Conservation (phyloP, 164 flowering plant species). For the Macadamia tetraphylla region DNA sequence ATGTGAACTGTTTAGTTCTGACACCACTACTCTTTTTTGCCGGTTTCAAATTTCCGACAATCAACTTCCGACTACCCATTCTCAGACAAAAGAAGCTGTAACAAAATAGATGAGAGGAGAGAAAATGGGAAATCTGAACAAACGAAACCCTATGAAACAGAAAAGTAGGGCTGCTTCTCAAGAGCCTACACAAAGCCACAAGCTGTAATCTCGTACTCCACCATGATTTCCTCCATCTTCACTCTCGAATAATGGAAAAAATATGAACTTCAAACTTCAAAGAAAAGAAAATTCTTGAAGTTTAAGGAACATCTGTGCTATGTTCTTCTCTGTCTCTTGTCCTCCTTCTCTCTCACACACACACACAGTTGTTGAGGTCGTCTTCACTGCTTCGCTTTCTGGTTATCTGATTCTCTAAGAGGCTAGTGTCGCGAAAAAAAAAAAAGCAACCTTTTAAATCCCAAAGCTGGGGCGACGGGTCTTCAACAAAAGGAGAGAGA, state of each 20-base stretch:
- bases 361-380: slow-evolving; percentile 1
- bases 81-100: slow-evolving; percentile 26
- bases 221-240: slow-evolving; percentile 41
- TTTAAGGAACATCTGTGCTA: not conserved
- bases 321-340: slow-evolving; percentile 3
- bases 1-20: slow-evolving; percentile 47
- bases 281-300: not conserved
- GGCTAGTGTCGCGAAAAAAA: slow-evolving; percentile 9
- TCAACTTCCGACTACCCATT: slow-evolving; percentile 33
- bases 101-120: slow-evolving; percentile 6
- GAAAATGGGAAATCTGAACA: not conserved
- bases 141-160: not conserved
- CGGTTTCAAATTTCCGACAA: slow-evolving; percentile 47
- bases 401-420: slow-evolving; percentile 7
- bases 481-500: not conserved
- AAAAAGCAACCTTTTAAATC: slow-evolving; percentile 17
- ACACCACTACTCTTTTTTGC: slow-evolving; percentile 64
- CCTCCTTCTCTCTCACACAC: not conserved
- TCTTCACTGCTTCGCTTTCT: slow-evolving; percentile 11
- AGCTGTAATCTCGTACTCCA: slow-evolving; percentile 41
- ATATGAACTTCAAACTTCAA: not conserved
- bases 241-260: not conserved
- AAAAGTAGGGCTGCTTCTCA: not conserved
- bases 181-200: slow-evolving; percentile 57
- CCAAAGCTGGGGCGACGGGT: not conserved